Base-by-base conservation (phyloP, 257 asterid species). In the Lantana camara region DNA sequence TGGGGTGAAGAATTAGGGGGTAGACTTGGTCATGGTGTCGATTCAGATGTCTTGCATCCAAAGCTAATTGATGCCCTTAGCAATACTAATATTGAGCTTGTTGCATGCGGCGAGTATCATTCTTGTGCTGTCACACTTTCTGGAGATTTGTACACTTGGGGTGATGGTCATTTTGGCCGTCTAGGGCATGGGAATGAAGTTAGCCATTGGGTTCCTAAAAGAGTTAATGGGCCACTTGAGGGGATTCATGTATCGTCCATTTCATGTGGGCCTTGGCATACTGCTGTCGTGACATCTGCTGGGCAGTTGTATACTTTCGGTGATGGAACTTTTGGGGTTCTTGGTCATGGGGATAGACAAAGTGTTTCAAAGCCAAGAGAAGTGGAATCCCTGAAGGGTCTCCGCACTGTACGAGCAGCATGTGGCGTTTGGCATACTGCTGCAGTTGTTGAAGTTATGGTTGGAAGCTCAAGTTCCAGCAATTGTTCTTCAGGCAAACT, bases 341-440 rank as follows among this genome's bases (percentile, higher is more conserved):
- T 91, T 72, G 97, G 97, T 41, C 97, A 91, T 68, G 97, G 97
- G 46, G 91, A 91, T 72, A 76, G 85, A 70, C 81, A 52, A 81
- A 83, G 87, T 73, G 82, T 82, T 72, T 76, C 79, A 48, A 76
- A 68, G 67, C 97, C 96, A 38, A 80, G 92, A 75, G 97, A 91
- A 84, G 96, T 91, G 64, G 96, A 85, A 72, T 85, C 95, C 49
- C 84, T 91, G 40, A 91, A 88, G 86, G 97, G 97, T 44, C 87
- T 88, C 41, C 91, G 96, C 21, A 88, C 96, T 21, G 95, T 91
- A 67, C 82, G 94, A 67, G 95, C 90, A 30, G 82, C 97, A 14
- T 91, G 97, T 42, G 97, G 97, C 61, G 96, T 84, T 71, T 91
- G 97, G 97, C 97, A 91, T 74, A 85, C 95, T 69, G 97, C 97